A percentile compares a stretch with the other conserved stretches of the same genome.
These are phyloP conservation scores for Calonectria pseudoturangicola DNA, from an alignment of 2,329 filamentous ascomycete species.

Conservation along the genomic window DNA sequence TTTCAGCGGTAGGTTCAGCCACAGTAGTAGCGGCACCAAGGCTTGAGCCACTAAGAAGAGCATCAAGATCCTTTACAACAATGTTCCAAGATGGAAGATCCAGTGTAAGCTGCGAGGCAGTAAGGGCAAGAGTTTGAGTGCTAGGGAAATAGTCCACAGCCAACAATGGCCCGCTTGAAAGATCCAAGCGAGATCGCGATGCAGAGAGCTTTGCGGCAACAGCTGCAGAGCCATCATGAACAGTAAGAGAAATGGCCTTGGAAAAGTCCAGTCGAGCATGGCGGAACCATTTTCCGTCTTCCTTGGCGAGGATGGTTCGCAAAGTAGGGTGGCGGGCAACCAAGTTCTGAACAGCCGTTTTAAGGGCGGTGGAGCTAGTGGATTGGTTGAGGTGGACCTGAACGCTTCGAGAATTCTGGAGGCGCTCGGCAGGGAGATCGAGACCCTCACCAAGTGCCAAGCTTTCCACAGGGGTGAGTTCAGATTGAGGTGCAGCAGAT, in stretches of 20 bases:
- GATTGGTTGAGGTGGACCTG: conserved; percentile 2
- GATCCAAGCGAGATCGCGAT: neutral
- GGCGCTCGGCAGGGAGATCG: neutral
- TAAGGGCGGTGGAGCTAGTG: neutral
- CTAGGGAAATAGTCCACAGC: conserved; percentile 4
- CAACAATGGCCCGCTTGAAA: neutral
- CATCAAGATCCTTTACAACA: conserved; percentile 9
- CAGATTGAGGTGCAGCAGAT: neutral
- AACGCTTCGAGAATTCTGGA: neutral
- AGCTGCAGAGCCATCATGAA: neutral
- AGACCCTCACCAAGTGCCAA: conserved; percentile 4
- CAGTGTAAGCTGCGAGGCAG: neutral
- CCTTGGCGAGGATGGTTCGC: conserved; percentile 8
- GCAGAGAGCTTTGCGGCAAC: conserved; percentile 12
- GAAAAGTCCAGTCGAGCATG: conserved; percentile 11
- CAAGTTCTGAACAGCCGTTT: neutral
- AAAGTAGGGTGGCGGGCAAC: neutral
- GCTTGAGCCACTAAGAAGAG: neutral
- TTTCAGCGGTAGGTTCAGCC: neutral
- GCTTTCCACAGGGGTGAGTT: neutral
- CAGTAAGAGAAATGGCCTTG: conserved; percentile 1
- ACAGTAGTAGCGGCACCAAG: neutral
- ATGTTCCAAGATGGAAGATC: conserved; percentile 14
- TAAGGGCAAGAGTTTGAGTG: neutral
- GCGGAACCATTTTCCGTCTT: conserved; percentile 8